Percentiles rank a stretch among this genome's conserved stretches.
Evolutionary conservation across 768 basidiomycete genomes (phyloP).

Genomic region (Asterophora parasitica): DNA sequence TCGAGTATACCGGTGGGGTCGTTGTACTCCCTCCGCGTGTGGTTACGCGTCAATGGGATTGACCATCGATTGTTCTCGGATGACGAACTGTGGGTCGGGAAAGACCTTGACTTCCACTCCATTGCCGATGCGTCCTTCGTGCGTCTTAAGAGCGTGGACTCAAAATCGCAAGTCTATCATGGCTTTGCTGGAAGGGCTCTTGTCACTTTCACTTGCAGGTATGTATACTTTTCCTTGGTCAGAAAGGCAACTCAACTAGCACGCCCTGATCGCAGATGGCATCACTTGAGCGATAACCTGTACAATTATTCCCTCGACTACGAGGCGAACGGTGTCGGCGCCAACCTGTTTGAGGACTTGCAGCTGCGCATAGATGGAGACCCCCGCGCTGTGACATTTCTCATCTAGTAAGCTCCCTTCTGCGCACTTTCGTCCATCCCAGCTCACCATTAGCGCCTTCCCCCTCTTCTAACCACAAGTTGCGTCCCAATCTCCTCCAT

Average conservation of each 20-base stretch:
- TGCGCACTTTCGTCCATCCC: not conserved
- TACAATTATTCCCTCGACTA: slow-evolving; percentile 61
- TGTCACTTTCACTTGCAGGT: slow-evolving; percentile 55
- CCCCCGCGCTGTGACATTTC: slow-evolving; percentile 47
- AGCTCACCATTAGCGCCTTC: not conserved
- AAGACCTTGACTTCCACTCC: slow-evolving; percentile 57
- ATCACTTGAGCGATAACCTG: slow-evolving; percentile 33
- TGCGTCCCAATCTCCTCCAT: slow-evolving; percentile 50
- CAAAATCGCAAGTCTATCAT: slow-evolving; percentile 49
- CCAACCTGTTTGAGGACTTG: slow-evolving; percentile 47
- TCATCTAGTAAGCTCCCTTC: slow-evolving; percentile 49
- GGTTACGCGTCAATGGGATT: slow-evolving; percentile 52
- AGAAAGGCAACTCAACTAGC: not conserved
- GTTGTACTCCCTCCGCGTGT: slow-evolving; percentile 56
- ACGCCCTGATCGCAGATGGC: slow-evolving; percentile 40
- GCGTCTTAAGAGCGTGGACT: slow-evolving; percentile 35
- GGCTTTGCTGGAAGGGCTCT: slow-evolving; percentile 51
- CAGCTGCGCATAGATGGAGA: slow-evolving; percentile 51
- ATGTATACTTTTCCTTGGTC: slow-evolving; percentile 9
- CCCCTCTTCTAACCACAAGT: slow-evolving; percentile 24
- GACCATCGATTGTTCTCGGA: slow-evolving; percentile 63
- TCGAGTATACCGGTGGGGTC: slow-evolving; percentile 47
- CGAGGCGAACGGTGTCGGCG: slow-evolving; percentile 59
- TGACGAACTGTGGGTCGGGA: slow-evolving; percentile 62
- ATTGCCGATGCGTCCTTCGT: slow-evolving; percentile 57